Evolutionary conservation across 805 yeast genomes (phyloP).

Genomic region (Monosporozyma aerobia): DNA sequence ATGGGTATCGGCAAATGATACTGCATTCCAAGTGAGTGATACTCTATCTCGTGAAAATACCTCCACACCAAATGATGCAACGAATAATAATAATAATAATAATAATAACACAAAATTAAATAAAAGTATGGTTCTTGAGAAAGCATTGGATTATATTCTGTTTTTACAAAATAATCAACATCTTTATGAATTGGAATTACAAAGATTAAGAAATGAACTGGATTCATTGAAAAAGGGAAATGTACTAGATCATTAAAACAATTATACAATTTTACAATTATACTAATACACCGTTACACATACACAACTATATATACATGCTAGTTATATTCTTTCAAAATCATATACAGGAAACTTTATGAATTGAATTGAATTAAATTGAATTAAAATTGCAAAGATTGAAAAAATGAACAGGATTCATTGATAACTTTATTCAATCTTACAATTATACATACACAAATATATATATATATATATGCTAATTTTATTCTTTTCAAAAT

Average conservation of each 20-base stretch:
- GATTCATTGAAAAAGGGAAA: slow-evolving; percentile 13
- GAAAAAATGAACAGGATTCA: too few species aligned
- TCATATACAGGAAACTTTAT: too few species aligned
- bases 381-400: too few species aligned
- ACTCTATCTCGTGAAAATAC: slow-evolving; percentile 4
- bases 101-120: slow-evolving; percentile 38
- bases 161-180: slow-evolving; percentile 43
- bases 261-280: too few species aligned
- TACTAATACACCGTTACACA: too few species aligned
- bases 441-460: background rate
- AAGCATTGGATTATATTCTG: slow-evolving; percentile 54
- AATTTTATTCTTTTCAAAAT: too few species aligned
- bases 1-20: slow-evolving; percentile 52
- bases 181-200: slow-evolving; percentile 24
- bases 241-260: background rate
- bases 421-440: background rate
- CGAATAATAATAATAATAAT: background rate
- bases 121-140: slow-evolving; percentile 59
- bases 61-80: too few species aligned
- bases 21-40: slow-evolving; percentile 45
- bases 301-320: too few species aligned
- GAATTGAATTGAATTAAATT: too few species aligned
- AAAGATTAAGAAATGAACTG: slow-evolving; percentile 28
- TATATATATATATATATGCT: background rate
- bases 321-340: too few species aligned